These are phyloP conservation scores for Cyclotella atomus DNA, from an alignment of 108 stramenopile species.

Conservation along the genomic window DNA sequence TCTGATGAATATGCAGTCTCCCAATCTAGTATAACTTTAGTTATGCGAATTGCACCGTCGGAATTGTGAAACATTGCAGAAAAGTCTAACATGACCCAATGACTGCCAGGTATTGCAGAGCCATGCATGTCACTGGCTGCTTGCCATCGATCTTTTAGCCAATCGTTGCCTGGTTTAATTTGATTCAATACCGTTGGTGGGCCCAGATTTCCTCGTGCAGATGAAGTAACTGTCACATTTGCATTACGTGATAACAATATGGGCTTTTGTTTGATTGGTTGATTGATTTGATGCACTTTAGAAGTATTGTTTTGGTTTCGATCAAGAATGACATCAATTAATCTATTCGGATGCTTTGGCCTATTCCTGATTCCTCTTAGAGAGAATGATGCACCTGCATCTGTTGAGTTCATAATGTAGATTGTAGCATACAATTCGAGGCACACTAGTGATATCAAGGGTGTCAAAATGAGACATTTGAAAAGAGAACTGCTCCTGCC, in stretches of 20 bases:
- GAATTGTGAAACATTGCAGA: neutral
- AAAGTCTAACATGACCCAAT: conserved; percentile 76
- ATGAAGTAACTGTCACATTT: conserved; percentile 23
- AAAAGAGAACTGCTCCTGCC: neutral
- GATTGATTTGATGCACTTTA: neutral
- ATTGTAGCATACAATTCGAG: conserved; percentile 4
- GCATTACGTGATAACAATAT: conserved; percentile 30
- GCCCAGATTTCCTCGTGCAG: conserved; percentile 82
- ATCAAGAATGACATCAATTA: neutral
- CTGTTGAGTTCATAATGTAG: neutral
- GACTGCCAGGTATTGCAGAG: conserved; percentile 65
- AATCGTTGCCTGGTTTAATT: conserved; percentile 60
- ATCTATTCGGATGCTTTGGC: neutral
- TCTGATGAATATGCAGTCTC: conserved; percentile 75
- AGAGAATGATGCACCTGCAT: neutral
- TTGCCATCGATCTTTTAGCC: conserved; percentile 88
- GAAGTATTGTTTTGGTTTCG: neutral
- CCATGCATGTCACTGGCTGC: conserved; percentile 86
- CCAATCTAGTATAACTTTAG: conserved; percentile 75
- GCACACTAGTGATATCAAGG: neutral
- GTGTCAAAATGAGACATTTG: neutral
- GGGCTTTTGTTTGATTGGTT: neutral
- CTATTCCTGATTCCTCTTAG: neutral
- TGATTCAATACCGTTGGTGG: conserved; percentile 71
- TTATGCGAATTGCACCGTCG: conserved; percentile 25